Base-by-base conservation (phyloP, 1,284 basidiomycete genomes). In the Cutaneotrichosporon dermatis region DNA sequence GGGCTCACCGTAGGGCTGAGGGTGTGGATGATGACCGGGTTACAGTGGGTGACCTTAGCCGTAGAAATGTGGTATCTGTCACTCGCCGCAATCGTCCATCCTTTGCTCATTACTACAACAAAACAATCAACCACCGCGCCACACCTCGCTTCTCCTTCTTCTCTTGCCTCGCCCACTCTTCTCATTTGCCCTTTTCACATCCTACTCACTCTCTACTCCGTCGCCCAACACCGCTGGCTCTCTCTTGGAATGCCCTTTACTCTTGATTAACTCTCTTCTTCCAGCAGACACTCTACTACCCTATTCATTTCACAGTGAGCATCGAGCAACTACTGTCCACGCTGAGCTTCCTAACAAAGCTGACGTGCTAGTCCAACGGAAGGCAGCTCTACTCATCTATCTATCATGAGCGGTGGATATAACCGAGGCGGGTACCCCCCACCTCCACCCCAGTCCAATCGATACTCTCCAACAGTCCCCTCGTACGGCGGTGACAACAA, bases 321-420 rank as follows among this genome's bases (percentile, higher is more conserved):
- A 49, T n/a, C 33, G 33, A 25, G 25, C 25, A 25, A 25, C 25
- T 25, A 25, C 25, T 25, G 25, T 25, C 25, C 25, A 33, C 34
- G 34, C 46, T 49, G 43, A 44, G 43, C 46, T 34, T 36, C 46
- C 34, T 35, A 49, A 34, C 46, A 34, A 49, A 7, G 46, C 46
- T 49, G 33, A 49, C 46, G 34, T 16, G 46, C 11, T 16, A 46
- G 46, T 45, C 44, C 25, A 25, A 25, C 25, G 25, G 25, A 25
- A 16, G 16, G 16, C 8, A 45, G 16, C 44, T 25, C 33, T 49
- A 49, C 34, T 49, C 46, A 49, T 49, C 10, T 13, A 8, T 25
- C 34, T 33, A 33, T 40, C 8, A 72, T 74, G 72, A 69, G 66
- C 56, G 59, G 64, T 34, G 16, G 36, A 15, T 58, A 43, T 51